Base-by-base conservation (phyloP, 2,329 filamentous ascomycete genomes). In the Didymella sp. region DNA sequence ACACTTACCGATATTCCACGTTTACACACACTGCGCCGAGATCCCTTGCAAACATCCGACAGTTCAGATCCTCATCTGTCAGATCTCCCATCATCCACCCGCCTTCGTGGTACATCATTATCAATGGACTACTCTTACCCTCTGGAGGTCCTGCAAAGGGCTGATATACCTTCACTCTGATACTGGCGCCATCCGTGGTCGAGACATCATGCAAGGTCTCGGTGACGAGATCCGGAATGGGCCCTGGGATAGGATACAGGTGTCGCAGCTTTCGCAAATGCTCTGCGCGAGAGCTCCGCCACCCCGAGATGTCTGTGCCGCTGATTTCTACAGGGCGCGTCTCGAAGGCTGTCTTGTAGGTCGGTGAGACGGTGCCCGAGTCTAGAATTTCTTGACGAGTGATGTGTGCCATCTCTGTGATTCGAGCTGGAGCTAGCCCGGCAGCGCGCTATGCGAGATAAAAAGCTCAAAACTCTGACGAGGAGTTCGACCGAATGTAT, bases 1-100 rank as follows among this genome's bases (percentile, higher is more conserved):
- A 4, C 7, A 51, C 48, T 30, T 57, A 74, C 72, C 82, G 74
- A 60, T 85, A 84, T 17, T 82, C 80, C 4, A 84, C 76, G 54
- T 80, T 81, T 7, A 84, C 72, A 15, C 80, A 79, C 0, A 82
- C 74, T 24, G 77, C 69, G 0, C 74, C 70, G 19, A 78, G 56
- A 25, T 77, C 71, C 8, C 66, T 56, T 1, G 71, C 69, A 50
- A 81, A 73, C 57, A 73, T 68, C 8, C 79, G 70, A 56, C 77
- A 80, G 19, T 78, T 74, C 12, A 73, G 45, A 56, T 79, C 78
- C 53, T 81, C 79, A 19, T 75, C 77, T 13, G 76, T 75, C 2
- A 81, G 62, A 58, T 76, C 75, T 6, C 81, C 80, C 57, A 80
- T 73, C 30, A 73, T 71, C 70, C 75, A 82, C 0, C 76, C 79